These are phyloP conservation scores for Suillus weaverae DNA, from an alignment of 768 basidiomycete species.

Conservation along the genomic window DNA sequence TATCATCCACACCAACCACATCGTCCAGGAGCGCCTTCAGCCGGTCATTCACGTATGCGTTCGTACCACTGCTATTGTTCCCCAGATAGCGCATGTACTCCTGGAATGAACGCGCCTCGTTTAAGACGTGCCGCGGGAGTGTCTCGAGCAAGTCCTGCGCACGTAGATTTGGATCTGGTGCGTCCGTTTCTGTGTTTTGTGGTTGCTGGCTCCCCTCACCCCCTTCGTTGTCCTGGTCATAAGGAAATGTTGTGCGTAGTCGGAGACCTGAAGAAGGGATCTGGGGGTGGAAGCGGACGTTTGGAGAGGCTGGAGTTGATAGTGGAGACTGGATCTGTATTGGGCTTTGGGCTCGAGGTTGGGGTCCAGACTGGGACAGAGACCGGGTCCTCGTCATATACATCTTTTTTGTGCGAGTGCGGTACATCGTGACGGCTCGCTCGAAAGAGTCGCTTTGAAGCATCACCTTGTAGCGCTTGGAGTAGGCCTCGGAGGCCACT, in stretches of 20 bases:
- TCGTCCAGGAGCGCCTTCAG: conserved; percentile 43
- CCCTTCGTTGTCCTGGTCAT: neutral
- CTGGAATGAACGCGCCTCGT: conserved; percentile 38
- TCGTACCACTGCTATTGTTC: conserved; percentile 11
- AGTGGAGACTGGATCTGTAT: conserved; percentile 9
- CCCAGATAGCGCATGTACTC: conserved; percentile 40
- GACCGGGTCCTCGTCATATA: conserved; percentile 15
- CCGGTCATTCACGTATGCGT: conserved; percentile 14
- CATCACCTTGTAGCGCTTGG: conserved; percentile 59
- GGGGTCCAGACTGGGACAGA: neutral
- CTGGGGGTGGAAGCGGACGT: conserved; percentile 6
- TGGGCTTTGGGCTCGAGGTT: conserved; percentile 2
- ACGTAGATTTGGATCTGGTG: conserved; percentile 4
- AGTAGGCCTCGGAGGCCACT: conserved; percentile 70
- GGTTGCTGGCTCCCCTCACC: conserved; percentile 1
- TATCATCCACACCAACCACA: conserved; percentile 32
- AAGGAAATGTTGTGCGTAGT: neutral
- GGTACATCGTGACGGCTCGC: conserved; percentile 47
- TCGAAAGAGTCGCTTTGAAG: conserved; percentile 48
- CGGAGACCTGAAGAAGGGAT: neutral
- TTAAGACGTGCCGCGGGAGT: conserved; percentile 40
- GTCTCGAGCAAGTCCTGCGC: conserved; percentile 36
- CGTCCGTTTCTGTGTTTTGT: neutral
- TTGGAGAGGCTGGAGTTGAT: conserved; percentile 1
- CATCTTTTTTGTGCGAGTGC: conserved; percentile 25